phyloP scores from a whole-genome alignment of 768 basidiomycete genomes.

The Russula brevipes region DNA sequence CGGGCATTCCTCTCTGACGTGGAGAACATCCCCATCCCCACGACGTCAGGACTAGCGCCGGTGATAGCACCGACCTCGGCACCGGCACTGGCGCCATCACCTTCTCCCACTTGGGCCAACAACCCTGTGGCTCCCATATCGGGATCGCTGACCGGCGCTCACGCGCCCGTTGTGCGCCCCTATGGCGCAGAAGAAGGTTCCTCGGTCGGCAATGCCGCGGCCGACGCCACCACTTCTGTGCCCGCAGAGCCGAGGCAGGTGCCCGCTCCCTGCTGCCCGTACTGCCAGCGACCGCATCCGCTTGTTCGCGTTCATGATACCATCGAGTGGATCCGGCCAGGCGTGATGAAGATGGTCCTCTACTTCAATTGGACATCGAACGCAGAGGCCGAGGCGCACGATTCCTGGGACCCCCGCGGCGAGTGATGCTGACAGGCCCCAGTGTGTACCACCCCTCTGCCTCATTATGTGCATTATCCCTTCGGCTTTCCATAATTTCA shows the following conservation, averaged over 20 bases:
- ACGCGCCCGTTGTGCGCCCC: neutral
- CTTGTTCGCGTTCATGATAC: conserved; percentile 5
- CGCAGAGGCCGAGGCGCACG: conserved; percentile 11
- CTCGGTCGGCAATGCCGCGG: neutral
- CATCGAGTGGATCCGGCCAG: conserved; percentile 15
- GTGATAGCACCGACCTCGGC: neutral
- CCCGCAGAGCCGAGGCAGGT: neutral
- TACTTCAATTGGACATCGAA: conserved; percentile 7
- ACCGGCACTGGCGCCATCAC: neutral
- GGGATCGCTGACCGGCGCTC: neutral
- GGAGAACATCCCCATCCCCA: neutral
- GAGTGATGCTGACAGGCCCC: neutral
- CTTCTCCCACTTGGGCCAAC: neutral
- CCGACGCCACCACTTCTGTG: neutral
- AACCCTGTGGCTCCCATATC: neutral
- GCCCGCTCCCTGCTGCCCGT: neutral
- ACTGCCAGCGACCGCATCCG: neutral
- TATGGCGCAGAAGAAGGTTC: neutral
- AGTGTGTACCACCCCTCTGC: neutral
- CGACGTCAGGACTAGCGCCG: neutral
- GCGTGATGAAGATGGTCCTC: conserved; percentile 8
- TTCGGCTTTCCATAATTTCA: too few relatives aligned
- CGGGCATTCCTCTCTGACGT: neutral
- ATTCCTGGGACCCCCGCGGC: neutral
- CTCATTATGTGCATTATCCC: too few relatives aligned